These are phyloP conservation scores for Sinapis alba DNA, from an alignment of 441 rosid genomes.

Conservation along the genomic window DNA sequence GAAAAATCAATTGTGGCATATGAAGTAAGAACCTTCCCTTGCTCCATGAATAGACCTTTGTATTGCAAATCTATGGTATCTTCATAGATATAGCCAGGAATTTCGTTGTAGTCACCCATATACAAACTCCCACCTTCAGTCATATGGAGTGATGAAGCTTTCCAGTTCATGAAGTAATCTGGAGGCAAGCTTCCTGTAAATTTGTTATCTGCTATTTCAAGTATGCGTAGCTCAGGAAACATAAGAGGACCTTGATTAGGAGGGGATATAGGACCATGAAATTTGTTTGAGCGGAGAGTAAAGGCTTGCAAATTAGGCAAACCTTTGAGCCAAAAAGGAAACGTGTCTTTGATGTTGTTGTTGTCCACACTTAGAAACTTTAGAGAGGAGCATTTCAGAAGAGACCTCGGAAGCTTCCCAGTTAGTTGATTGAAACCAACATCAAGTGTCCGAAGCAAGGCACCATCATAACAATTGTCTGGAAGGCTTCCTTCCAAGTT, in stretches of 20 bases:
- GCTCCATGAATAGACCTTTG: slow-evolving; percentile 25
- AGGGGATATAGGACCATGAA: slow-evolving; percentile 46
- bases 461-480: slow-evolving; percentile 19
- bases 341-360: slow-evolving; percentile 46
- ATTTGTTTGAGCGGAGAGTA: slow-evolving; percentile 48
- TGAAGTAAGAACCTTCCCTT: background rate
- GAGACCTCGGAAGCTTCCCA: slow-evolving; percentile 52
- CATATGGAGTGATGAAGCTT: slow-evolving; percentile 35
- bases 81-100: background rate
- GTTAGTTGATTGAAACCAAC: slow-evolving; percentile 38
- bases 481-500: slow-evolving; percentile 38
- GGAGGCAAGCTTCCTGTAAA: slow-evolving; percentile 1
- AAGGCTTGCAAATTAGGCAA: slow-evolving; percentile 45
- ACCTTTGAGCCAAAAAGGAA: slow-evolving; percentile 55
- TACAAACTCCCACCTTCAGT: background rate
- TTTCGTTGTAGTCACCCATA: slow-evolving; percentile 13
- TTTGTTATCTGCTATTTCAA: slow-evolving; percentile 47
- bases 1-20: slow-evolving; percentile 1
- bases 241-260: background rate
- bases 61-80: slow-evolving; percentile 3
- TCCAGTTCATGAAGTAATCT: slow-evolving; percentile 40
- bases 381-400: slow-evolving; percentile 39
- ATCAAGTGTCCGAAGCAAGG: slow-evolving; percentile 46
- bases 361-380: slow-evolving; percentile 49
- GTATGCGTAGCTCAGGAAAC: slow-evolving; percentile 59